Base-by-base conservation (phyloP, 2,329 filamentous ascomycete species). In the Alternaria sp. region DNA sequence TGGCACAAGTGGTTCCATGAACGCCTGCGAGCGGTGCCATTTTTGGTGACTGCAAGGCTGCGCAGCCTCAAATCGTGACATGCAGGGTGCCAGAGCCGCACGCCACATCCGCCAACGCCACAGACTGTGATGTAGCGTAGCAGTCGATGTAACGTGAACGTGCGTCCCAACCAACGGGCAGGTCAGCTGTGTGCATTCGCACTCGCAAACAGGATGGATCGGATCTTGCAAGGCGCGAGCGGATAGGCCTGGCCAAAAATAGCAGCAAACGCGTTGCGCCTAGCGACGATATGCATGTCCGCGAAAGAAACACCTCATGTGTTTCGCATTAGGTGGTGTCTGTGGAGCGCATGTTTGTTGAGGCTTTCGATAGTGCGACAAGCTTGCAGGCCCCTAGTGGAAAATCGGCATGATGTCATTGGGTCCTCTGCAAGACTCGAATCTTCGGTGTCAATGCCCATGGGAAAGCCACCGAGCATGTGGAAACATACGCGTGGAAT, bases 31-130 rank as follows among this genome's bases (percentile, higher is more conserved):
- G 46, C 46, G 32, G 32, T 41, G 47, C 55, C 54, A 64, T 62
- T 49, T 55, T 57, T 63, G 58, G 61, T 7, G 39, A 62, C 38
- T 39, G 55, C 61, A 55, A 64, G 62, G 63, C 63, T 61, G 51
- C 57, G 42, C 48, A 28, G 18, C 48, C 46, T 36, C 22, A 16
- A 24, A 49, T 36, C 20, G 42, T 51, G 44, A 30, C 7, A 22
- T 24, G 49, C 56, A 59, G 57, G 54, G 59, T 43, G n/a, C 38
- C 44, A 26, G 57, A 61, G 55, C 64, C 57, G 54, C 54, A 66
- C 64, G 65, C 60, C 67, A 68, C 59, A 61, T 58, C 62, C 62
- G 62, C 44, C n/a, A 4, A 34, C 32, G 11, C 34, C 8, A 28
- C 39, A 46, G 36, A 44, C 48, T 30, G 36, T 32, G 38, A 24